Percentiles rank a stretch among this genome's conserved stretches.
Conservation (phyloP, 148 eudicot genomes). For the Rhododendron molle region DNA sequence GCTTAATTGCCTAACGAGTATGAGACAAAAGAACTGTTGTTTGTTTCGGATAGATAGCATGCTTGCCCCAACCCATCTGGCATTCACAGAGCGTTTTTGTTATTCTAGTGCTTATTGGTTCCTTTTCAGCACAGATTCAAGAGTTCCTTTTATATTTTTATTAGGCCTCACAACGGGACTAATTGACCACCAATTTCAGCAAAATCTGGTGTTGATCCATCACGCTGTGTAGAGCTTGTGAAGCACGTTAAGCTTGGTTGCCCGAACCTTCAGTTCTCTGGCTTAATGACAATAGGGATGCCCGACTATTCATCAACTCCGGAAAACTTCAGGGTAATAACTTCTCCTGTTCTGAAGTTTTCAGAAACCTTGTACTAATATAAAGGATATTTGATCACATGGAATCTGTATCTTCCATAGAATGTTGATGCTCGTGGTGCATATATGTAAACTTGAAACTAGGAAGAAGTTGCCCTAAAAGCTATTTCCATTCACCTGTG, state of each 20-base stretch:
- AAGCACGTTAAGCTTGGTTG: slow-evolving; percentile 70
- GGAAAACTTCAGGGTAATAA: slow-evolving; percentile 75
- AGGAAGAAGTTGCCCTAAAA: not conserved
- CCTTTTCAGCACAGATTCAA: not conserved
- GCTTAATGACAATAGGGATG: slow-evolving; percentile 97
- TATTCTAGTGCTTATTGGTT: not conserved
- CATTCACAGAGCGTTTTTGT: not conserved
- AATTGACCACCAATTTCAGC: slow-evolving; percentile 43
- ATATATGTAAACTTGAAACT: not conserved
- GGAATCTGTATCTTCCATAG: too few species aligned
- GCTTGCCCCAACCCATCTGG: not conserved
- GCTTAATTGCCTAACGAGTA: not conserved
- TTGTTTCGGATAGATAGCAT: not conserved
- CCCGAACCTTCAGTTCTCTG: slow-evolving; percentile 74
- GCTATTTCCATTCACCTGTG: not conserved
- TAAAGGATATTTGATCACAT: too few species aligned
- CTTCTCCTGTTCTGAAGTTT: not conserved
- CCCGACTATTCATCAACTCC: slow-evolving; percentile 93
- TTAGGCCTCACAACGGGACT: too few species aligned
- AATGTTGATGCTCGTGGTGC: too few species aligned
- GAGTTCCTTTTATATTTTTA: not conserved
- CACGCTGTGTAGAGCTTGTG: slow-evolving; percentile 73
- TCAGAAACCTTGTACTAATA: not conserved
- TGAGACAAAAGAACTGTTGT: not conserved
- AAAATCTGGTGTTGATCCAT: slow-evolving; percentile 85